phyloP scores from a whole-genome alignment of 768 basidiomycete species.

The Rhizopogon rudus region DNA sequence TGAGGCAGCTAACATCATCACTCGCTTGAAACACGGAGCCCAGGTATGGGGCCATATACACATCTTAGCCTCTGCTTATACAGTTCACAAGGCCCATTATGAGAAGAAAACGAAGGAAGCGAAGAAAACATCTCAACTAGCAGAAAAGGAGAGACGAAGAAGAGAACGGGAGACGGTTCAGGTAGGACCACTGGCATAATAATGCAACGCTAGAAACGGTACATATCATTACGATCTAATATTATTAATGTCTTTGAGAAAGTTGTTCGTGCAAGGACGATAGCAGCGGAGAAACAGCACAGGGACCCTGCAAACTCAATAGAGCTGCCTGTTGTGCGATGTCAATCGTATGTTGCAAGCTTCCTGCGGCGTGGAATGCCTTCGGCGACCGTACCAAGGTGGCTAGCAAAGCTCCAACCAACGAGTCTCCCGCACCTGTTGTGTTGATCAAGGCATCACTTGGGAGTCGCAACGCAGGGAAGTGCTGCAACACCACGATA shows the following conservation, averaged over 20 bases:
- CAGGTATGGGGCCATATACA: conserved; percentile 36
- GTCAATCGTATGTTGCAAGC: conserved; percentile 41
- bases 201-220: conserved; percentile 1
- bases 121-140: conserved; percentile 28
- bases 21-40: conserved; percentile 72
- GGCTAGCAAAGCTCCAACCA: conserved; percentile 82
- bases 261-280: conserved; percentile 23
- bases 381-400: conserved; percentile 41
- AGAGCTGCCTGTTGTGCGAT: conserved; percentile 63
- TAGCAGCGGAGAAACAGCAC: conserved; percentile 63
- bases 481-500: conserved; percentile 66
- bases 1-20: conserved; percentile 74
- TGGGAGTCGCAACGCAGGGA: conserved; percentile 48
- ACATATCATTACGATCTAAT: background rate
- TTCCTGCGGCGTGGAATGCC: conserved; percentile 40
- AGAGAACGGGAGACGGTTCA: conserved; percentile 49
- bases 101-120: conserved; percentile 44
- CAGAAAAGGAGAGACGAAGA: conserved; percentile 46
- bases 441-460: conserved; percentile 51
- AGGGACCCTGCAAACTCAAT: conserved; percentile 50
- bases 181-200: conserved; percentile 48
- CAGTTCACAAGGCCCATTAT: conserved; percentile 42
- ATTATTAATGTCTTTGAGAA: background rate
- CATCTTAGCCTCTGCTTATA: background rate
- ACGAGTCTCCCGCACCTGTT: conserved; percentile 90